Percentiles rank a stretch among this genome's conserved stretches.
phyloP scores from a whole-genome alignment of 257 asterid genomes.

The Eustoma russellianum region DNA sequence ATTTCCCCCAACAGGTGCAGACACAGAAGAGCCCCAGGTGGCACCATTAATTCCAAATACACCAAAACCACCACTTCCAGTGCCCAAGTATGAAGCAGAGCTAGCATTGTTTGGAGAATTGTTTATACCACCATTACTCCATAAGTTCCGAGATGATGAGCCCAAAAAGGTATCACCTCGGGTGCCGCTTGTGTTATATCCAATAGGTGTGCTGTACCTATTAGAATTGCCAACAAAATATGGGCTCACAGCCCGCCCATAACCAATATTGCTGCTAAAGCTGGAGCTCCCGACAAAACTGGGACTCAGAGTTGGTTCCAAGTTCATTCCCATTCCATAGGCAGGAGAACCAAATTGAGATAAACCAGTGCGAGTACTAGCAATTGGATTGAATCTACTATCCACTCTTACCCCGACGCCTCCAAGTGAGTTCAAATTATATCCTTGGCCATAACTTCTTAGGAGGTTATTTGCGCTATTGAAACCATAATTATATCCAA shows the following conservation, averaged over 20 bases:
- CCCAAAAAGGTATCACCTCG: conserved; percentile 46
- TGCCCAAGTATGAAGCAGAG: conserved; percentile 51
- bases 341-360: conserved; percentile 41
- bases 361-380: conserved; percentile 49
- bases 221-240: conserved; percentile 44
- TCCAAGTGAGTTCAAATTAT: conserved; percentile 50
- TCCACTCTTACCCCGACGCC: conserved; percentile 60
- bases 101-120: conserved; percentile 38
- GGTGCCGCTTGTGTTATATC: conserved; percentile 42
- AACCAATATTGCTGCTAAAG: conserved; percentile 51
- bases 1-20: conserved; percentile 40
- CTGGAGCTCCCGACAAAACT: conserved; percentile 49
- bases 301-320: conserved; percentile 54
- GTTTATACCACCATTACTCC: conserved; percentile 63
- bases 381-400: conserved; percentile 51
- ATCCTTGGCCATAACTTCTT: conserved; percentile 45
- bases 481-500: conserved; percentile 49
- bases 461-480: conserved; percentile 48
- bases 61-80: conserved; percentile 51
- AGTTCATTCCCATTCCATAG: conserved; percentile 56
- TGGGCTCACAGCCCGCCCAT: conserved; percentile 52
- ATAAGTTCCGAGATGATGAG: conserved; percentile 43
- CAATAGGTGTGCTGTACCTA: conserved; percentile 62
- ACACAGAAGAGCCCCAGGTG: conserved; percentile 63
- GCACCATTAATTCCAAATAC: conserved; percentile 55